Percentiles rank a stretch among this genome's conserved stretches.
These are phyloP conservation scores for Gossypium raimondii DNA, from an alignment of 345 rosid genomes.

Conservation along the genomic window DNA sequence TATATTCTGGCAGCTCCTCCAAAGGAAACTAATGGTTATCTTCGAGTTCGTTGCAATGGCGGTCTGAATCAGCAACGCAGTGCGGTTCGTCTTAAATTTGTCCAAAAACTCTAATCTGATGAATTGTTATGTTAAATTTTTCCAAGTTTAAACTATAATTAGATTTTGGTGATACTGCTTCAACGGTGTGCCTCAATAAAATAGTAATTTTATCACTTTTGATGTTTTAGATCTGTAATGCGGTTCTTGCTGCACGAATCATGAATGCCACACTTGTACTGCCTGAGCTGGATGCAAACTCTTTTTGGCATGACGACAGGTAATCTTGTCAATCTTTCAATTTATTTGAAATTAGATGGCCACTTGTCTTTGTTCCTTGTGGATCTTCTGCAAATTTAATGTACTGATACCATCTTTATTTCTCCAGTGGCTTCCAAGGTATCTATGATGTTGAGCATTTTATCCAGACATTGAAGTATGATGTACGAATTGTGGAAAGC, in stretches of 20 bases:
- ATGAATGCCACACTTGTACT: slow-evolving; percentile 98
- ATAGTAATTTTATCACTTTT: slow-evolving; percentile 12
- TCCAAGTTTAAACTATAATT: background rate
- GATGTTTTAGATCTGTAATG: slow-evolving; percentile 82
- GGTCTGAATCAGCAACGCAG: slow-evolving; percentile 98
- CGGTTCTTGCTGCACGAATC: slow-evolving; percentile 98
- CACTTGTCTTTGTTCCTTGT: background rate
- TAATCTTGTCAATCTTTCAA: slow-evolving; percentile 23
- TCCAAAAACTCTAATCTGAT: background rate
- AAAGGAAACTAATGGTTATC: slow-evolving; percentile 74
- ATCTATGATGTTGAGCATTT: slow-evolving; percentile 94
- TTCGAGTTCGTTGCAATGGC: slow-evolving; percentile 98
- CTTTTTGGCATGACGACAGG: slow-evolving; percentile 99
- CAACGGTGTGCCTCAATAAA: background rate
- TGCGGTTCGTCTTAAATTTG: slow-evolving; percentile 58
- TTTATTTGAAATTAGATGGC: background rate
- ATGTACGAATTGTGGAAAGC: slow-evolving; percentile 81
- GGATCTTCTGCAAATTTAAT: slow-evolving; percentile 1
- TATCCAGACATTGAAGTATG: slow-evolving; percentile 74
- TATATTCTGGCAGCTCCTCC: slow-evolving; percentile 71
- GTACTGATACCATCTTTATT: slow-evolving; percentile 2
- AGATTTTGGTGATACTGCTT: slow-evolving; percentile 1
- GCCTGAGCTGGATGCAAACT: slow-evolving; percentile 96
- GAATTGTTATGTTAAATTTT: no score
- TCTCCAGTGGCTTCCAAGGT: slow-evolving; percentile 88